Percentiles rank a stretch among this genome's conserved stretches.
Conservation (phyloP, 2,329 filamentous ascomycete species). For the Aspergillus hortae region DNA sequence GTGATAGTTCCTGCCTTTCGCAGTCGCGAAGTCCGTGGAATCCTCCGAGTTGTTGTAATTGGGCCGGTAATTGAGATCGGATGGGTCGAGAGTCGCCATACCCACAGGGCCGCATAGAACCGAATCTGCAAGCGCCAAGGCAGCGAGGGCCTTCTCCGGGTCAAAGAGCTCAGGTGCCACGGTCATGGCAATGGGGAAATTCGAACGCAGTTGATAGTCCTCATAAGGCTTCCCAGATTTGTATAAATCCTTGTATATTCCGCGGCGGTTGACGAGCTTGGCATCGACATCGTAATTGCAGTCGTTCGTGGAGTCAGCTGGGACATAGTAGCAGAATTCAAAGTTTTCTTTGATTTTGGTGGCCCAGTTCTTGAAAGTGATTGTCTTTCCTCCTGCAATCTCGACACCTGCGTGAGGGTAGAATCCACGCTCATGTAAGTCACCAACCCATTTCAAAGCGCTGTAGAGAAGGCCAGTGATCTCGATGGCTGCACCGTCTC, state of each 20-base stretch:
- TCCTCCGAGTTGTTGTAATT: slow-evolving; percentile 96
- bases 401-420: slow-evolving; percentile 73
- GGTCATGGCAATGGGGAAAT: slow-evolving; percentile 94
- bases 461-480: slow-evolving; percentile 94
- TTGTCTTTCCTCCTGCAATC: slow-evolving; percentile 56
- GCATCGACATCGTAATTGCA: slow-evolving; percentile 75
- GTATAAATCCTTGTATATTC: slow-evolving; percentile 98
- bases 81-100: slow-evolving; percentile 92
- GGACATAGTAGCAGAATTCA: slow-evolving; percentile 88
- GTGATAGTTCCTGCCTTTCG: slow-evolving; percentile 95
- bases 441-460: slow-evolving; percentile 73
- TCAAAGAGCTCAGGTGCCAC: slow-evolving; percentile 88
- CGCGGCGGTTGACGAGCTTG: slow-evolving; percentile 76
- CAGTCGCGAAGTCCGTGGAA: slow-evolving; percentile 82
- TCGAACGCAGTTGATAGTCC: slow-evolving; percentile 92
- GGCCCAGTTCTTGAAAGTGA: slow-evolving; percentile 78
- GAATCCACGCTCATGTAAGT: slow-evolving; percentile 63
- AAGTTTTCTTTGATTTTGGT: slow-evolving; percentile 77
- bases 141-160: slow-evolving; percentile 69
- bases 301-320: slow-evolving; percentile 66
- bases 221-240: slow-evolving; percentile 91
- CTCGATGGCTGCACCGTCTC: slow-evolving; percentile 91
- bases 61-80: slow-evolving; percentile 87
- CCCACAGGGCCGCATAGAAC: slow-evolving; percentile 80
- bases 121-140: slow-evolving; percentile 75